Base-by-base conservation (phyloP, 2,329 filamentous ascomycete species). In the Blumeria graminis region DNA sequence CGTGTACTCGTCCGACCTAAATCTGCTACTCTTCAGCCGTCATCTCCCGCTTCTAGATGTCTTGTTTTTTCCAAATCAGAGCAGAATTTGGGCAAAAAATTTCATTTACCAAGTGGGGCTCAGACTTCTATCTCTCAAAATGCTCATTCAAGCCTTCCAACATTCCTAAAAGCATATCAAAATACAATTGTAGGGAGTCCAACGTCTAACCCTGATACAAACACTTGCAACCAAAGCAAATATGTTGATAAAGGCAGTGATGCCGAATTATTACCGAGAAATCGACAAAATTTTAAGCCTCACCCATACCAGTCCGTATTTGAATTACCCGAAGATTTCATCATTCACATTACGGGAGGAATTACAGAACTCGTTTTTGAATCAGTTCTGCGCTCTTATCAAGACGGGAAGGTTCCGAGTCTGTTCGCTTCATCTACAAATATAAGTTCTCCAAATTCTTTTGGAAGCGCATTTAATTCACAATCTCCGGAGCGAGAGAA, bases 241-340 rank as follows among this genome's bases (percentile, higher is more conserved):
- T 55, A 41, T 36, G 22, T 55, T 7, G 69, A 74, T 59, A 66
- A 67, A 9, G 71, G 70, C 13, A 69, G 68, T 0, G 69, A 73
- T 61, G 65, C 67, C 1, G 52, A 55, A 28, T 64, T 33, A 13
- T 6, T 10, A 10, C 34, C n/a, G 5, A 16, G 5, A 14, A 32
- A 13, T 14, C 36, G 32, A 13, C 3, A 33, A 7, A n/a, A 32
- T 1, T 32, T 16, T 13, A 16, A 50, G 11, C 10, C 3, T 11
- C 11, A 50, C 6, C n/a, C 11, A 32, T 13, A 50, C 34, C 11
- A 32, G n/a, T 68, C 74, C 0, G 69, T 78, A 0, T 68, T 82
- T 22, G 72, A 74, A 0, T 65, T 77, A 45, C 62, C 69, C 0
- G 79, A 82, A 61, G 75, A 82, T 58, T 63, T 80, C 1, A 70